phyloP scores from a whole-genome alignment of 176 grass and related monocot genomes.

The Themeda triandra region DNA sequence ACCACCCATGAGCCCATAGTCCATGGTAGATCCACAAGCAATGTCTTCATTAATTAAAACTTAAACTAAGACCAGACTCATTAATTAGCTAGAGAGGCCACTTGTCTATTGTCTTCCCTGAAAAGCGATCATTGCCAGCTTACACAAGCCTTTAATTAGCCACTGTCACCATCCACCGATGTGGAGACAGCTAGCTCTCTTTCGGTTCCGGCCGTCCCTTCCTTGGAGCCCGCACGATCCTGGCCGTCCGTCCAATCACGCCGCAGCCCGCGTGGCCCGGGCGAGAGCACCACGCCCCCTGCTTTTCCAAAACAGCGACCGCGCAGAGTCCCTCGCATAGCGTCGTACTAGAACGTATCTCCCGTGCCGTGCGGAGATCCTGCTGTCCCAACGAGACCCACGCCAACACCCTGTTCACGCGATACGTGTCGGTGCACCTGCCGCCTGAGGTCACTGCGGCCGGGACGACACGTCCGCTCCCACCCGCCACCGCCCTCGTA shows the following conservation, averaged over 20 bases:
- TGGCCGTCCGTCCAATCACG: constrained; percentile 18
- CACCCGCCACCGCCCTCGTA: neutral
- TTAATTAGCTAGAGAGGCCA: neutral
- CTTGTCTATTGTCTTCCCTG: neutral
- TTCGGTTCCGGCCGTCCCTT: neutral
- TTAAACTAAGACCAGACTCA: neutral
- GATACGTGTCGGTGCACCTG: neutral
- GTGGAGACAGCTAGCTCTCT: neutral
- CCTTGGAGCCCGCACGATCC: neutral
- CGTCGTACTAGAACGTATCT: neutral
- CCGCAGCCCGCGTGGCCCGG: neutral
- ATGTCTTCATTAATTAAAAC: neutral
- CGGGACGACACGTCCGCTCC: neutral
- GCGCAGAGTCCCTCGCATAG: neutral
- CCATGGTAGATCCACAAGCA: neutral
- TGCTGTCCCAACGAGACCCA: neutral
- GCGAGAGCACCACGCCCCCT: neutral
- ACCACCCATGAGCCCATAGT: neutral
- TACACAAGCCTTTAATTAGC: neutral
- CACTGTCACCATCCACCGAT: neutral
- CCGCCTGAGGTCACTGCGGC: neutral
- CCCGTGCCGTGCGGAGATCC: neutral
- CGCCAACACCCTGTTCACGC: neutral
- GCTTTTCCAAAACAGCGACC: constrained; percentile 16
- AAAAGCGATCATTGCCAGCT: neutral